Percentiles rank a stretch among this genome's conserved stretches.
Evolutionary conservation across 2,329 filamentous ascomycete genomes (phyloP).

Genomic region (Fusarium sp.): DNA sequence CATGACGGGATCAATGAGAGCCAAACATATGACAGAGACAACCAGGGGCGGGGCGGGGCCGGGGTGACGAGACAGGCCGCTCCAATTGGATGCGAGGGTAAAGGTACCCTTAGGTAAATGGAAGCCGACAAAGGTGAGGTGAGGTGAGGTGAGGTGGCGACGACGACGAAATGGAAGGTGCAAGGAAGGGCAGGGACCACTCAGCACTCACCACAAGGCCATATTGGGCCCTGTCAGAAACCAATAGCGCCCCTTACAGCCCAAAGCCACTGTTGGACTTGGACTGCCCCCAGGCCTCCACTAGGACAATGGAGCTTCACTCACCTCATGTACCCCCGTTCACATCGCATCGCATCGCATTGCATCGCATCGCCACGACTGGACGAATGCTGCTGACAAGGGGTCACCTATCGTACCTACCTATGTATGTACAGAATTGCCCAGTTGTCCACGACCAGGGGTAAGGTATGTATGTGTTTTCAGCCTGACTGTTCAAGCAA

Average conservation of each 20-base stretch:
- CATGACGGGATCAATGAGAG: conserved; percentile 5
- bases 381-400: conserved; percentile 18
- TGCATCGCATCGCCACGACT: conserved; percentile 6
- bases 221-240: not conserved
- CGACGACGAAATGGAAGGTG: conserved; percentile 24
- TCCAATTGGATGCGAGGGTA: not conserved
- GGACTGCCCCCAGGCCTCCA: conserved; percentile 12
- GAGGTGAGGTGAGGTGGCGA: conserved; percentile 15
- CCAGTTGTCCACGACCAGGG: conserved; percentile 1
- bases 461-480: conserved; percentile 4
- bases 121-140: not conserved
- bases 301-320: conserved; percentile 32
- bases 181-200: conserved; percentile 9
- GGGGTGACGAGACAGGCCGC: conserved; percentile 3
- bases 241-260: conserved; percentile 10
- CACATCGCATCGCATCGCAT: not conserved
- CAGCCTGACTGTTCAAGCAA: conserved; percentile 22
- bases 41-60: conserved; percentile 21
- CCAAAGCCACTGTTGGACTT: not conserved
- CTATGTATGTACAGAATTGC: not conserved
- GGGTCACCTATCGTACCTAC: not conserved
- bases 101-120: not conserved
- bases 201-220: not conserved
- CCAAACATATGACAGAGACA: conserved; percentile 13
- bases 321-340: conserved; percentile 1